Base-by-base conservation (phyloP, 257 asterid species). In the Solanum dulcamara region DNA sequence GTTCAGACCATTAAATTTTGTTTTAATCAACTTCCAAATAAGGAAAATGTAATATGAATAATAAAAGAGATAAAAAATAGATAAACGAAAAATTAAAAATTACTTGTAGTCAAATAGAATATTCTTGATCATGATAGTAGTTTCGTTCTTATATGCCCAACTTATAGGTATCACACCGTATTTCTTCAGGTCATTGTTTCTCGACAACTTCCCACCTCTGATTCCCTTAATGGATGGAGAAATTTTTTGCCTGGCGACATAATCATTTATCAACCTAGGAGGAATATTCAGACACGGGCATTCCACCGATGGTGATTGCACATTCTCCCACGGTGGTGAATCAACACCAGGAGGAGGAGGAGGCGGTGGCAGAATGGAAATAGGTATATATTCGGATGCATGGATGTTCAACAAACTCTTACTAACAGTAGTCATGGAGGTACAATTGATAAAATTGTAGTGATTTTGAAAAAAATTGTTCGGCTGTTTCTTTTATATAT, bases 121-220 rank as follows among this genome's bases (percentile, higher is more conserved):
- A 38, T 94, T 92, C 85, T 91, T 93, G 42, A 94, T 91, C 96
- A 94, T 90, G 81, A 94, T 84, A 4, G 96, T 91, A 0, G 98
- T 91, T 24, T 6, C 24, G 4, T 86, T 83, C 3, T 81, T 85
- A 81, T 86, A 91, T 7, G 81, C 86, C 2, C 66, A 67, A 7
- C 80, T 85, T 1, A 94, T 89, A 59, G 91, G 92, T 15, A 87
- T 12, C 3, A 87, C 86, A 20, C 33, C 26, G 30, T 89, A 89
- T 60, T 85, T 89, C 8, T 10, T 26, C 3, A 12, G 37, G 7
- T 10, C 30, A 4, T 24, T 35, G 18, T 1, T 75, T 37, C 1
- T 17, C 6, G 9, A 2, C 81, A 14, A 7, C 4, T 75, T 28
- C 13, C 24, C 44, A 33, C 75, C 48, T 68, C 46, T 68, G 15